phyloP scores from a whole-genome alignment of 2,329 filamentous ascomycete species.

The Ceratocystis smalleyi region DNA sequence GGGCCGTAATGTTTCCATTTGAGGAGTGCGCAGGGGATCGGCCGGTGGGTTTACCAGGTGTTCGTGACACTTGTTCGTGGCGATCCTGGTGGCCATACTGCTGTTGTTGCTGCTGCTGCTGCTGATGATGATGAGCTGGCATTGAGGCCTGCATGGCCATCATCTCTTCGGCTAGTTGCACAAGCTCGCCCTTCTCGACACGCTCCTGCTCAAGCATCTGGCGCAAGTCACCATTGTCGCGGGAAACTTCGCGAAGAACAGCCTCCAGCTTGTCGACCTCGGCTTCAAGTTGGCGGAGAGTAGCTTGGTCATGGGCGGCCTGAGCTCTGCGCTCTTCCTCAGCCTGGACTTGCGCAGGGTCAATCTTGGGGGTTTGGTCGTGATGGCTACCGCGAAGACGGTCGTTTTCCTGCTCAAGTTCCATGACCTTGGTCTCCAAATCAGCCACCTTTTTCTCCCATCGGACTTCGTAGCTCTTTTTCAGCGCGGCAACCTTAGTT shows the following conservation, averaged over 20 bases:
- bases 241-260: slow-evolving; percentile 52
- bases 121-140: slow-evolving; percentile 16
- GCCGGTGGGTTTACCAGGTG: slow-evolving; percentile 19
- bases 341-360: slow-evolving; percentile 28
- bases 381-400: slow-evolving; percentile 42
- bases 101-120: slow-evolving; percentile 18
- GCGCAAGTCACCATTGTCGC: slow-evolving; percentile 52
- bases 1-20: background rate
- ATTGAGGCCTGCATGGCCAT: slow-evolving; percentile 47
- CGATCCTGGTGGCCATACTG: slow-evolving; percentile 18
- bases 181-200: slow-evolving; percentile 70
- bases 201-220: slow-evolving; percentile 56
- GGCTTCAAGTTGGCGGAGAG: slow-evolving; percentile 55
- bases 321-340: slow-evolving; percentile 46
- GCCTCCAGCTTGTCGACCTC: slow-evolving; percentile 60
- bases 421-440: slow-evolving; percentile 55
- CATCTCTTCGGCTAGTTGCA: slow-evolving; percentile 71
- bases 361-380: slow-evolving; percentile 22
- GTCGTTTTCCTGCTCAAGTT: slow-evolving; percentile 59
- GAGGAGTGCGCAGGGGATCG: slow-evolving; percentile 18
- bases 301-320: slow-evolving; percentile 36
- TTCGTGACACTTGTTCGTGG: slow-evolving; percentile 19
- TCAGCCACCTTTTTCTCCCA: slow-evolving; percentile 80
- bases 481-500: slow-evolving; percentile 82
- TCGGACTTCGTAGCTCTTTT: slow-evolving; percentile 66